Evolutionary conservation across 2,329 filamentous ascomycete species (phyloP), one percentile per base, ranked within the genome.

Genomic region (Diaporthe ilicicola): DNA sequence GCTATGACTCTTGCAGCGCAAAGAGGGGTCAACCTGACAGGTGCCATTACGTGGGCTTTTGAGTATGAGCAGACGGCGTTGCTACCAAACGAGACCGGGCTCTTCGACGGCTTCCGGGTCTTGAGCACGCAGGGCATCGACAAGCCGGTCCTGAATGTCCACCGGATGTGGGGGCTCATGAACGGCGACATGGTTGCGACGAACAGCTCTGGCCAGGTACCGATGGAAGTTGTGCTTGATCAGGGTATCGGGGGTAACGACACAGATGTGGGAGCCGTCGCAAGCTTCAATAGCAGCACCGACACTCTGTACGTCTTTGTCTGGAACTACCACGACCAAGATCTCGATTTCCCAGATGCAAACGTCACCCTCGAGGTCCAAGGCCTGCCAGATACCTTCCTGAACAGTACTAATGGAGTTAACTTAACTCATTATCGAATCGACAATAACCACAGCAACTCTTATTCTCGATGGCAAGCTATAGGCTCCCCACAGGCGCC

Each of bases 91-190:
- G 19, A 68, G 66, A 59, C 51, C 17, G 53, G 29, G 2, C n/a
- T 48, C 29, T 68, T 68, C 32, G 66, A 68, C 34, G 66, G 66
- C 24, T 68, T 68, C 27, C 22, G 53, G 29, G 66, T 68, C 1
- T 34, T 68, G n/a, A 68, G 53, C 22, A 68, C 66, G 6, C 66
- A 68, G 53, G 66, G 66, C 10, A 51, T 68, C 42, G 66, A 68
- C 42, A 68, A 68, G 42, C 66, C 66, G 2, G 66, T 68, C 12
- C 44, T 68, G 9, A 68, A 68, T 19, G 66, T 68, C 29, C 66
- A 68, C 15, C 42, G 66, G 39, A 68, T 68, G 53, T 59, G 42
- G 66, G 66, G 53, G 4, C 50, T 68, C 29, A 68, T 68, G 53
- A 48, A 50, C 24, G 66, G 66, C 42, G 66, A 68, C 2, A 61